Conservation (phyloP, 306 rosid species). For the Vigna mungo region DNA sequence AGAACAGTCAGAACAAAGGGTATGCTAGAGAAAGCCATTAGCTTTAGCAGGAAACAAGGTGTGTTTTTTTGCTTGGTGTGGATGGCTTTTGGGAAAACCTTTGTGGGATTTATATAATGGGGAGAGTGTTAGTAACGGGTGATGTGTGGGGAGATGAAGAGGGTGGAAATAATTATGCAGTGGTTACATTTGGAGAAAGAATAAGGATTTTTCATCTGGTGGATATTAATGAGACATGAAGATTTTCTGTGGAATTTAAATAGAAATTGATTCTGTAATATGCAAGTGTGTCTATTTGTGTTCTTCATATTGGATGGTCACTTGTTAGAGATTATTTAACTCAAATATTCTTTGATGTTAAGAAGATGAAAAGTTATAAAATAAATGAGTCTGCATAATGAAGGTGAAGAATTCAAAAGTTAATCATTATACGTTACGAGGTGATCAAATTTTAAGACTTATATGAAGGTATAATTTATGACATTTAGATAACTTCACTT, state of each 20-base stretch:
- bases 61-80: background rate
- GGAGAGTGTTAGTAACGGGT: background rate
- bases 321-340: background rate
- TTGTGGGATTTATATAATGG: background rate
- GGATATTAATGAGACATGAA: background rate
- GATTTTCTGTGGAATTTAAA: background rate
- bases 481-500: too few species aligned
- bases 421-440: too few species aligned
- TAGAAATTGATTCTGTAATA: background rate
- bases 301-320: background rate
- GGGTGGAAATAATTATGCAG: background rate
- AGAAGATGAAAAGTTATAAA: background rate
- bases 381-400: background rate
- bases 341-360: background rate
- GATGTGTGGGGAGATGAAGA: background rate
- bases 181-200: background rate
- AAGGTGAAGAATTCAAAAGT: too few species aligned
- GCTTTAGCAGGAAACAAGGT: background rate
- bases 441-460: too few species aligned
- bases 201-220: background rate
- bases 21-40: background rate
- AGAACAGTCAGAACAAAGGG: too few species aligned
- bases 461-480: too few species aligned
- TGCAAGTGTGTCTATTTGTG: background rate
- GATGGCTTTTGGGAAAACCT: background rate